Evolutionary conservation across 2,329 filamentous ascomycete genomes (phyloP).

Genomic region (Hypocreales sp.): DNA sequence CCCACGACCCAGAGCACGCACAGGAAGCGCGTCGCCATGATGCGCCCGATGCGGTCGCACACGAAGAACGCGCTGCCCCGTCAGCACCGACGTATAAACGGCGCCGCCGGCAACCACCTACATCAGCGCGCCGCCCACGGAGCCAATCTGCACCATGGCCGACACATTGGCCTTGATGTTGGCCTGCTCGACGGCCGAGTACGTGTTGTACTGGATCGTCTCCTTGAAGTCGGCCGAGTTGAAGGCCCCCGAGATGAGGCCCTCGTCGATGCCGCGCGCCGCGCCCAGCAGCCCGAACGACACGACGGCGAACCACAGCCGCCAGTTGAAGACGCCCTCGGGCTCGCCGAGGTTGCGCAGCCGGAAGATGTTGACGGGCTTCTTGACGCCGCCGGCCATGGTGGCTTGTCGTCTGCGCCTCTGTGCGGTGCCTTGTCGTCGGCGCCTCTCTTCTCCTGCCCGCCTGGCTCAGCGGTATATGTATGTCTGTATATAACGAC

Average conservation of each 20-base stretch:
- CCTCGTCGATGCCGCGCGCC: conserved; percentile 66
- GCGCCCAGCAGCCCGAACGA: conserved; percentile 64
- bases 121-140: conserved; percentile 52
- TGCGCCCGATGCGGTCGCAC: conserved; percentile 45
- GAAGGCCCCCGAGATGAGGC: conserved; percentile 59
- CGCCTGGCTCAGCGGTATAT: too few relatives aligned
- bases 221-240: conserved; percentile 48
- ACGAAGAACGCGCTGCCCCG: conserved; percentile 35
- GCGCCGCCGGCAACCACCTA: conserved; percentile 10
- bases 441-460: too few relatives aligned
- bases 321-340: conserved; percentile 59
- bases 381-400: conserved; percentile 37
- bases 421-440: too few relatives aligned
- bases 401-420: conserved; percentile 5
- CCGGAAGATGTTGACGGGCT: conserved; percentile 47
- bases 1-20: conserved; percentile 42
- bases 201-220: conserved; percentile 40
- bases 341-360: conserved; percentile 50
- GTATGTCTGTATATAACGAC: too few relatives aligned
- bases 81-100: too few relatives aligned
- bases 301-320: conserved; percentile 61
- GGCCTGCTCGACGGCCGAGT: conserved; percentile 36
- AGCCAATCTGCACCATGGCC: conserved; percentile 69
- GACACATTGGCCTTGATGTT: conserved; percentile 65
- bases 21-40: conserved; percentile 44